phyloP scores from a whole-genome alignment of 768 basidiomycete genomes.

The Rhodotorula graminis region DNA sequence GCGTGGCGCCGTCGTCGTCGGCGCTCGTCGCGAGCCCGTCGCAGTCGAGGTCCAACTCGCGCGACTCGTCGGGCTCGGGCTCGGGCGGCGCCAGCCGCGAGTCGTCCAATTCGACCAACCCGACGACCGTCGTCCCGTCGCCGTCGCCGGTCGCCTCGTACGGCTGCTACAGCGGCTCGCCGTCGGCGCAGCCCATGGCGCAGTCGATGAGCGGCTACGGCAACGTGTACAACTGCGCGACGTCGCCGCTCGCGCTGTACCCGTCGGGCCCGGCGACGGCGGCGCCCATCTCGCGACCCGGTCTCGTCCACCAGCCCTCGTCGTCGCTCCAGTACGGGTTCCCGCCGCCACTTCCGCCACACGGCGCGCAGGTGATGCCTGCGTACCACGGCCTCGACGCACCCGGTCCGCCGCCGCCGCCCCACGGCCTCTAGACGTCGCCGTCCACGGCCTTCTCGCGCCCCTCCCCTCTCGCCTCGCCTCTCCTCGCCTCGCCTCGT shows the following conservation, averaged over 20 bases:
- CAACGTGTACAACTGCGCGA: background rate
- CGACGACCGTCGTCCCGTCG: constrained; percentile 7
- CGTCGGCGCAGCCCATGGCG: background rate
- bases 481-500: background rate
- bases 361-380: background rate
- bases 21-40: no score
- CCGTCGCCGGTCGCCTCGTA: background rate
- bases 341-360: background rate
- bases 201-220: background rate
- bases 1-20: background rate
- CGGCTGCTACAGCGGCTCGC: background rate
- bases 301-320: background rate
- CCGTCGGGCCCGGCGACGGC: no score
- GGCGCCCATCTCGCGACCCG: background rate
- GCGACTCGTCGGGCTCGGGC: constrained; percentile 13
- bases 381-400: background rate
- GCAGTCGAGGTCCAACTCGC: background rate
- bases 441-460: no score
- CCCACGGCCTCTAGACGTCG: background rate
- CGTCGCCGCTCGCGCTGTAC: constrained; percentile 1
- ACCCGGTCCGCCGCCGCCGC: background rate
- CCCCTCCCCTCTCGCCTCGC: background rate
- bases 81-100: background rate
- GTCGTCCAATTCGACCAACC: background rate
- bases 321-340: background rate